Base-by-base conservation (phyloP, 192 early-diverging fungal genomes). In the Diversispora epigaea region DNA sequence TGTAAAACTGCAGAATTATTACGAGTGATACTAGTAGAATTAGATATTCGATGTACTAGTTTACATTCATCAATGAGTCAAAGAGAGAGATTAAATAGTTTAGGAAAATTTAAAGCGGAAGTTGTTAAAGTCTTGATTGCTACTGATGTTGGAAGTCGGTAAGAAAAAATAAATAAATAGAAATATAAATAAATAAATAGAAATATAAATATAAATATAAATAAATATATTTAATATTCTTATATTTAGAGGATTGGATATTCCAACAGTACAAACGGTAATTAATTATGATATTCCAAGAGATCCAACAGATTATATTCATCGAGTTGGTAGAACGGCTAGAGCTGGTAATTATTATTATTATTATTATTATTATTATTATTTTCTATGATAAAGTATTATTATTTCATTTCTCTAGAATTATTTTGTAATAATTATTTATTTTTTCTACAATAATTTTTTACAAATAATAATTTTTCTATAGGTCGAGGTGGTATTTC, bases 261-360 rank as follows among this genome's bases (percentile, higher is more conserved):
- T 99, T 68, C 96, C 95, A 9, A 87, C 91, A 0, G 98, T 99
- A 4, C 85, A 95, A 57, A 77, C 93, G 66, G 98, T 99, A 12
- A 77, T 98, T 58, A 99, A 99, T 74, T 96, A 93, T 82, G 94
- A 99, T 78, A 88, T 99, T 21, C 97, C 98, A 9, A 88, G 93
- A 6, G 94, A 96, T 80, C 91, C 97, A 7, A 93, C 95, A 52
- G 96, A 97, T 79, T 99, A 99, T 71, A 94, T 99, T 70, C 98
- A 99, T 80, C 87, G 98, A 43, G 95, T 99, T 6, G 98, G 98
- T 63, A 92, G 98, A 83, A 98, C 98, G 6, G 98, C 98, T 15
- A 89, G 98, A 84, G 98, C 98, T 1, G 96, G 98, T 11, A 41
- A 44, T 32, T 9, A 44, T 6, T 44, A 21, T 17, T 4, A 17